These are phyloP conservation scores for Cercospora sesami DNA, from an alignment of 2,329 filamentous ascomycete species.

Conservation along the genomic window DNA sequence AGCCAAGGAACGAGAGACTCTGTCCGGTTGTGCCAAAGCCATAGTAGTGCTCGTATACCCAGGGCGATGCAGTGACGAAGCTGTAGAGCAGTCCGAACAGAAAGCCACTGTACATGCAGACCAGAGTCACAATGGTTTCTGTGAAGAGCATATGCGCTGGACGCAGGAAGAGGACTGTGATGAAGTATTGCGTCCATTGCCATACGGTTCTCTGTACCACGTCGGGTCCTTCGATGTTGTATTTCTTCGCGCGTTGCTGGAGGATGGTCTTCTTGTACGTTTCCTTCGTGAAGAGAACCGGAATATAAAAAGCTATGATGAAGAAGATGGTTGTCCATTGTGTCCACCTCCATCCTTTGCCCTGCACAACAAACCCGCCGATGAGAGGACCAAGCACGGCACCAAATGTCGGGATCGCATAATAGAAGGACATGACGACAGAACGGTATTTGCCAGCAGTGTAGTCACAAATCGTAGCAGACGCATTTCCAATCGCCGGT, in stretches of 20 bases:
- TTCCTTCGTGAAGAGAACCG: slow-evolving; percentile 33
- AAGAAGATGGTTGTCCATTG: slow-evolving; percentile 39
- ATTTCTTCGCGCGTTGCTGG: slow-evolving; percentile 33
- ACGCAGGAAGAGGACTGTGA: slow-evolving; percentile 31
- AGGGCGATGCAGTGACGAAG: slow-evolving; percentile 44
- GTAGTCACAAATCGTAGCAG: slow-evolving; percentile 39
- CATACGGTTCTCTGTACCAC: slow-evolving; percentile 14
- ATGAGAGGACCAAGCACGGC: slow-evolving; percentile 45
- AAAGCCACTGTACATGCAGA: slow-evolving; percentile 46
- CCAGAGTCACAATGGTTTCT: slow-evolving; percentile 45
- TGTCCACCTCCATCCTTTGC: slow-evolving; percentile 41
- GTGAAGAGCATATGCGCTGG: slow-evolving; percentile 43
- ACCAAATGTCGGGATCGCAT: slow-evolving; percentile 34
- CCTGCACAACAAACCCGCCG: slow-evolving; percentile 37
- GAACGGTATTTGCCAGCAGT: slow-evolving; percentile 34
- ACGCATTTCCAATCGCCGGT: slow-evolving; percentile 37
- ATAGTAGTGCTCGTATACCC: slow-evolving; percentile 37
- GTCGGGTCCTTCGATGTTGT: slow-evolving; percentile 28
- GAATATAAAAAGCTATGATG: slow-evolving; percentile 35
- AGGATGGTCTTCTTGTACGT: slow-evolving; percentile 41
- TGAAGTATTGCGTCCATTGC: slow-evolving; percentile 27
- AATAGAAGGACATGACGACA: slow-evolving; percentile 34
- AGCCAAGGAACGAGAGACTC: slow-evolving; percentile 40
- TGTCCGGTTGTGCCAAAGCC: slow-evolving; percentile 32
- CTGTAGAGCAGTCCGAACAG: slow-evolving; percentile 45